These are phyloP conservation scores for Ramalina intermedia DNA, from an alignment of 495 filamentous ascomycete species.

Conservation along the genomic window DNA sequence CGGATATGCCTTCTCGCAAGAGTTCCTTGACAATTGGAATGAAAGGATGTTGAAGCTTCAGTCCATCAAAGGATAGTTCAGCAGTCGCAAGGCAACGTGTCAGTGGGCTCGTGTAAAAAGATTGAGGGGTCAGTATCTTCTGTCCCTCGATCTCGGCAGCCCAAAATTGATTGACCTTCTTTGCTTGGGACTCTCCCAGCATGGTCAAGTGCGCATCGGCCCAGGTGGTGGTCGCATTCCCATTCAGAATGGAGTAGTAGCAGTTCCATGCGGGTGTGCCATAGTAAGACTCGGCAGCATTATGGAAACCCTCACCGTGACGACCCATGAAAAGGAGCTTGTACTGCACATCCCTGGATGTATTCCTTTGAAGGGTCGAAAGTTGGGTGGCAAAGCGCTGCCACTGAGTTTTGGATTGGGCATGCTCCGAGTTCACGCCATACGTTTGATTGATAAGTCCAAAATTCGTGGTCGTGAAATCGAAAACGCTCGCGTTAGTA, in stretches of 20 bases:
- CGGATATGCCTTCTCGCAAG: conserved; percentile 55
- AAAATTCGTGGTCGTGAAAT: conserved; percentile 55
- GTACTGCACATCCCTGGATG: conserved; percentile 37
- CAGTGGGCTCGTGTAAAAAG: conserved; percentile 56
- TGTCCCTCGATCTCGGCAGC: conserved; percentile 31
- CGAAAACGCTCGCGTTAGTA: conserved; percentile 49
- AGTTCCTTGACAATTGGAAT: conserved; percentile 52
- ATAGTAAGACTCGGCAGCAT: conserved; percentile 48
- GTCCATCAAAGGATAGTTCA: conserved; percentile 41
- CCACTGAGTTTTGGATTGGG: conserved; percentile 42
- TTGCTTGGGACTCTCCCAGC: conserved; percentile 46
- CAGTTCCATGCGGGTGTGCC: conserved; percentile 56
- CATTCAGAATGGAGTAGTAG: conserved; percentile 57
- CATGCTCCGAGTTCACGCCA: conserved; percentile 25
- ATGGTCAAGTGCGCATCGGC: conserved; percentile 52
- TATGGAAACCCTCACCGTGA: conserved; percentile 60
- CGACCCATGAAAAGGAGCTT: conserved; percentile 57
- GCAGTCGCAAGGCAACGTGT: conserved; percentile 53
- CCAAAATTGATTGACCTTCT: conserved; percentile 51
- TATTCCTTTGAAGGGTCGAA: conserved; percentile 34
- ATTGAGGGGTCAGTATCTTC: conserved; percentile 47
- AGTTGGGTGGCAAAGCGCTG: conserved; percentile 48
- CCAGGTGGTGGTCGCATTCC: conserved; percentile 54
- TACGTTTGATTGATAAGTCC: conserved; percentile 50
- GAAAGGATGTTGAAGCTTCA: conserved; percentile 36